Percentiles rank a stretch among this genome's conserved stretches.
phyloP scores from a whole-genome alignment of 139 green algal species.

The Dunaliella primolecta region DNA sequence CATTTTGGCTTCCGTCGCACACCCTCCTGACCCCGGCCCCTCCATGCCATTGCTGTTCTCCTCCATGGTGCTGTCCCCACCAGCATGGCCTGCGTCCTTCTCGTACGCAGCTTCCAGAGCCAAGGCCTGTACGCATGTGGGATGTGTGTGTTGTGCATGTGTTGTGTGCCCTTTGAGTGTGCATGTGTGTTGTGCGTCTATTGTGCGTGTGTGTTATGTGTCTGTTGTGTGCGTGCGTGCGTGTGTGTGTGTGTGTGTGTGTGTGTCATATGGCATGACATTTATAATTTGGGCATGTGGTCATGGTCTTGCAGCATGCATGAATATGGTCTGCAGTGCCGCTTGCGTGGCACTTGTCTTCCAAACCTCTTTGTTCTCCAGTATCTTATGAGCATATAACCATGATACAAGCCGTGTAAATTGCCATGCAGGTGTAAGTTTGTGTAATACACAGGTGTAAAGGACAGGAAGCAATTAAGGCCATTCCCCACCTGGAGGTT shows the following conservation, averaged over 20 bases:
- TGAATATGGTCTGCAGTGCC: too few relatives aligned
- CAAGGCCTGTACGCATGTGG: conserved; percentile 54
- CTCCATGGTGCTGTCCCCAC: background rate
- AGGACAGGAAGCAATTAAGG: too few relatives aligned
- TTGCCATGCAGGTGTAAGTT: too few relatives aligned
- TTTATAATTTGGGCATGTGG: too few relatives aligned
- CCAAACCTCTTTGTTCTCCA: too few relatives aligned
- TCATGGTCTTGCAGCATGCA: too few relatives aligned
- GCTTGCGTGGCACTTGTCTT: too few relatives aligned
- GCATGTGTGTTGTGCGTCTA: background rate
- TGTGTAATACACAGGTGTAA: too few relatives aligned
- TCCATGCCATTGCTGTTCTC: conserved; percentile 18
- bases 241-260: background rate
- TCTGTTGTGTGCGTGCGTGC: background rate
- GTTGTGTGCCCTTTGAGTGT: background rate
- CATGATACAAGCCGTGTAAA: too few relatives aligned
- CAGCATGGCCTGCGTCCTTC: background rate
- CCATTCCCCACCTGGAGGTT: conserved; percentile 82
- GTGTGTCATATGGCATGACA: too few relatives aligned
- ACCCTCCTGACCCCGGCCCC: background rate
- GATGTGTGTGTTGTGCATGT: background rate
- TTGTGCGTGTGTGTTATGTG: background rate
- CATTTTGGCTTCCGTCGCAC: conserved; percentile 31
- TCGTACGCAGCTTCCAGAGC: conserved; percentile 59
- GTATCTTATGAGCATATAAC: too few relatives aligned